Conservation (phyloP, 371 early-diverging fungal genomes). For the Saksenaea oblongispora region DNA sequence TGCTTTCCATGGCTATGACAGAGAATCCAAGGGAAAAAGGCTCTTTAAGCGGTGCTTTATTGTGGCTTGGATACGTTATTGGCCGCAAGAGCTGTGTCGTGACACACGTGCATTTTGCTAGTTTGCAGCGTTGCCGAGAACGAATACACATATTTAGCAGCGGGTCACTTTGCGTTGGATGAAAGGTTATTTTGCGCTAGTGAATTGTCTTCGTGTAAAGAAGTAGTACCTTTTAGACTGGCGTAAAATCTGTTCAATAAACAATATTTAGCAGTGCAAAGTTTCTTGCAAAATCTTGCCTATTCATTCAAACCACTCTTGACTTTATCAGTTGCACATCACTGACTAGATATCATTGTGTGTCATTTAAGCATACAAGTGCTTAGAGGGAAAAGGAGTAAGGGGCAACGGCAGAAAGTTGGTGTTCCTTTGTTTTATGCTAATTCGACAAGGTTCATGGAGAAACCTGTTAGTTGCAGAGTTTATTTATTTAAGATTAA, state of each 20-base stretch:
- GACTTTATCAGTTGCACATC: no score
- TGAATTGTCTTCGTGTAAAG: no score
- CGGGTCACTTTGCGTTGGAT: no score
- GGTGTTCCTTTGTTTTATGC: not conserved
- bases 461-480: not conserved
- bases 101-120: not conserved
- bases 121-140: not conserved
- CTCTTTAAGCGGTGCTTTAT: not conserved
- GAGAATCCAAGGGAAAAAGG: not conserved
- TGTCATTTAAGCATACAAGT: not conserved
- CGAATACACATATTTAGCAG: no score
- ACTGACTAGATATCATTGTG: no score
- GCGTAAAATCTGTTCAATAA: no score
- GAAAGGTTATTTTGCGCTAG: no score
- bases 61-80: conserved; percentile 20
- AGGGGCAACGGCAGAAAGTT: not conserved
- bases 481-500: not conserved
- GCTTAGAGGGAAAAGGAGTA: not conserved
- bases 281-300: no score
- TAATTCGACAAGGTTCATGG: not conserved
- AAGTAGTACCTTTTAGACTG: no score
- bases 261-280: no score
- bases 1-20: not conserved
- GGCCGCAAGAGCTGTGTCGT: no score
- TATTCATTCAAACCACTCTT: no score